Conservation (phyloP, 2,329 filamentous ascomycete genomes). For the Ceratocystis ficicola region DNA sequence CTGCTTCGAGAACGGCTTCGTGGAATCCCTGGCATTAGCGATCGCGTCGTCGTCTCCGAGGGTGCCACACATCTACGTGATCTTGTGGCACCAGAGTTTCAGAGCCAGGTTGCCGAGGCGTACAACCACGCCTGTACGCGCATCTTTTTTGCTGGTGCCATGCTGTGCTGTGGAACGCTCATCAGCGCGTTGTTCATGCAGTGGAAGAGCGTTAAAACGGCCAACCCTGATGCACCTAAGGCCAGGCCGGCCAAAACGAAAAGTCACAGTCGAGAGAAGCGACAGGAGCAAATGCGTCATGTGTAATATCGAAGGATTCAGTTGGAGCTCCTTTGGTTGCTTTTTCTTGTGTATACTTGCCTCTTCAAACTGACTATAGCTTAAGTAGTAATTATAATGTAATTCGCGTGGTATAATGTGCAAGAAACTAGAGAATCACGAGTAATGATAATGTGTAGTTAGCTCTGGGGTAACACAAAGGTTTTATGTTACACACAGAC, state of each 20-base stretch:
- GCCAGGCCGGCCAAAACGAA: not conserved
- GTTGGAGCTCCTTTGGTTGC: not conserved
- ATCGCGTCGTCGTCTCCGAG: slow-evolving; percentile 35
- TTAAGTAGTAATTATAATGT: not conserved
- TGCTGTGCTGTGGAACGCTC: slow-evolving; percentile 42
- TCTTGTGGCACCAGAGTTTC: slow-evolving; percentile 38
- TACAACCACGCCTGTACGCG: slow-evolving; percentile 54
- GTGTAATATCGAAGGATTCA: not conserved
- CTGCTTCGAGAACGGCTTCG: slow-evolving; percentile 33
- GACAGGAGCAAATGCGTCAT: not conserved
- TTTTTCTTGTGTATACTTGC: slow-evolving; percentile 1
- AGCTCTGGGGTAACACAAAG: not conserved
- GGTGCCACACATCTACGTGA: slow-evolving; percentile 50
- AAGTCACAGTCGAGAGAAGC: not conserved
- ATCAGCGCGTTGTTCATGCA: slow-evolving; percentile 48
- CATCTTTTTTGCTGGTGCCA: slow-evolving; percentile 52
- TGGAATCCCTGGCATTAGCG: slow-evolving; percentile 34
- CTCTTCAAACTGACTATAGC: not conserved
- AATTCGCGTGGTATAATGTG: not conserved
- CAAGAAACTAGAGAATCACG: not conserved
- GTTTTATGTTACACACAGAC: not conserved
- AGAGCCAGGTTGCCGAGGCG: slow-evolving; percentile 44
- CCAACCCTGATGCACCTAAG: slow-evolving; percentile 11
- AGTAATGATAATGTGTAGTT: not conserved
- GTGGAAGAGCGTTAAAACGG: slow-evolving; percentile 56